A percentile compares a stretch with the other conserved stretches of the same genome.
Conservation (phyloP, 768 basidiomycete species). For the Psilocybe azurescens region DNA sequence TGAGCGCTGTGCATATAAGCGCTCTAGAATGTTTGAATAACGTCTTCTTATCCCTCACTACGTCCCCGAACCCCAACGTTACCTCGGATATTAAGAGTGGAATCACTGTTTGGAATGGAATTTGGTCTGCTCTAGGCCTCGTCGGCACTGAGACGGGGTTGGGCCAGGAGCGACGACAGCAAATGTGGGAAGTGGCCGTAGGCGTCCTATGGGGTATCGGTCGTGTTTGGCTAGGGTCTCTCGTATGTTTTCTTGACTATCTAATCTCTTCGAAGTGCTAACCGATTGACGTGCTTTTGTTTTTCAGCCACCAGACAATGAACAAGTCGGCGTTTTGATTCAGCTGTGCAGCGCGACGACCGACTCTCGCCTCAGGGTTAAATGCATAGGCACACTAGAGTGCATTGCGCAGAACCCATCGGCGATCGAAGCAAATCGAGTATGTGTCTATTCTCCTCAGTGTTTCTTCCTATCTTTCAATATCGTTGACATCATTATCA, state of each 20-base stretch:
- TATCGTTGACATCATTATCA: background rate
- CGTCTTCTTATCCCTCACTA: conserved; percentile 76
- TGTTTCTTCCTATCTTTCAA: background rate
- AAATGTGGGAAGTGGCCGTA: conserved; percentile 80
- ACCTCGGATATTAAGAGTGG: conserved; percentile 55
- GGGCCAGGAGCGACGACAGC: conserved; percentile 71
- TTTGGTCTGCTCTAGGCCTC: conserved; percentile 66
- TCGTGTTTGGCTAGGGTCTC: conserved; percentile 68
- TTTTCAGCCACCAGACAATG: conserved; percentile 57
- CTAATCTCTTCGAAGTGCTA: background rate
- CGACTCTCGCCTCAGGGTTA: conserved; percentile 65
- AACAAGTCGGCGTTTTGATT: conserved; percentile 69
- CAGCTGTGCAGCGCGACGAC: conserved; percentile 62
- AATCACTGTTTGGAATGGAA: conserved; percentile 60
- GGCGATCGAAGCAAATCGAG: conserved; percentile 70
- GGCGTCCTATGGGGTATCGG: conserved; percentile 93
- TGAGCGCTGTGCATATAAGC: conserved; percentile 82
- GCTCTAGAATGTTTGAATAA: conserved; percentile 93
- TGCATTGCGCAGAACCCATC: conserved; percentile 76
- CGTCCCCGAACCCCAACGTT: conserved; percentile 45
- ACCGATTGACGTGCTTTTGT: background rate
- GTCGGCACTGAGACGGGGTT: conserved; percentile 63
- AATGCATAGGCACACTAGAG: conserved; percentile 86
- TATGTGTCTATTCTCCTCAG: conserved; percentile 22
- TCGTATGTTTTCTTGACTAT: conserved; percentile 49